phyloP scores from a whole-genome alignment of 495 filamentous ascomycete genomes.

The Penicillium antarcticum region DNA sequence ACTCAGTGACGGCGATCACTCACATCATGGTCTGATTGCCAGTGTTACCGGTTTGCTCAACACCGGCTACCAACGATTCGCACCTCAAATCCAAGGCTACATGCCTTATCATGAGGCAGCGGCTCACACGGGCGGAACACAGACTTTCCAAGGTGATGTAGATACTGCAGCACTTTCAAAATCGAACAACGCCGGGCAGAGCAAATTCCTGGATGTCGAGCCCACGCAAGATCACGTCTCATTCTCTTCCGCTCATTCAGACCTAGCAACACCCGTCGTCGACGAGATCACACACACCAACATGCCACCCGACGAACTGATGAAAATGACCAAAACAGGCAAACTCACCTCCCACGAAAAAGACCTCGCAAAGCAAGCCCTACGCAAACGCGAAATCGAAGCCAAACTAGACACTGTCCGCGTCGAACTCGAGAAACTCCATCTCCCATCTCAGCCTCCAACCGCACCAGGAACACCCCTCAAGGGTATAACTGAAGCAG shows the following conservation, averaged over 20 bases:
- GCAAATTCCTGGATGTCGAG: neutral
- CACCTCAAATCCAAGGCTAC: slow-evolving; percentile 49
- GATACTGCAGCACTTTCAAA: neutral
- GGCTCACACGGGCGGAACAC: slow-evolving; percentile 20
- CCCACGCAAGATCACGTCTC: slow-evolving; percentile 12
- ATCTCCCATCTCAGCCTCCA: slow-evolving; percentile 27
- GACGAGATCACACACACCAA: slow-evolving; percentile 21
- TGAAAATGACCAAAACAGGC: slow-evolving; percentile 29
- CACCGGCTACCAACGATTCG: slow-evolving; percentile 38
- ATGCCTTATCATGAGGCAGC: slow-evolving; percentile 31
- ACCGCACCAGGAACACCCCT: neutral
- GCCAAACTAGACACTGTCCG: slow-evolving; percentile 59
- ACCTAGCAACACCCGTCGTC: slow-evolving; percentile 14
- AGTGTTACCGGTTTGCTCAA: slow-evolving; percentile 42
- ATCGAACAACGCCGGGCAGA: slow-evolving; percentile 16
- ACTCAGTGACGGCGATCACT: slow-evolving; percentile 12
- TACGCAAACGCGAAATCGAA: slow-evolving; percentile 65
- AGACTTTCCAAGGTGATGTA: neutral
- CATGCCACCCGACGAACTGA: slow-evolving; percentile 20
- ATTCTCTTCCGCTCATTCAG: slow-evolving; percentile 22
- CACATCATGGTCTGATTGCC: slow-evolving; percentile 43
- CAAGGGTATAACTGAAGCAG: slow-evolving; percentile 26
- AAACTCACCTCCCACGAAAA: slow-evolving; percentile 59
- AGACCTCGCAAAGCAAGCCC: slow-evolving; percentile 71
- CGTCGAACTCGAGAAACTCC: slow-evolving; percentile 36